These are phyloP conservation scores for Synchytrium microbalum DNA, from an alignment of 371 early-diverging fungal species.

Conservation along the genomic window DNA sequence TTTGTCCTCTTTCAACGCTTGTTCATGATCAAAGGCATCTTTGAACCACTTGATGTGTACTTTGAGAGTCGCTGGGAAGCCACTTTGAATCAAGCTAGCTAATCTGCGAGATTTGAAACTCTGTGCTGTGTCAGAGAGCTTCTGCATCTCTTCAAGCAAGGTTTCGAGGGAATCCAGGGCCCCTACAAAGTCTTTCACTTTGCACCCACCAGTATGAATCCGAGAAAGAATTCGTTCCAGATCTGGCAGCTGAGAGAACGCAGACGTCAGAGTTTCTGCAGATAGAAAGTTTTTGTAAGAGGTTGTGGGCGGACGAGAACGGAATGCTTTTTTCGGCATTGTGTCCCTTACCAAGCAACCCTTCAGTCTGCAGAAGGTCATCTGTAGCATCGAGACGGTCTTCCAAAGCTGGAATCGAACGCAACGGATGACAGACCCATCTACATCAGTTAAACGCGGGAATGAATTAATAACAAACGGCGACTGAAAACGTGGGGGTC, in stretches of 20 bases:
- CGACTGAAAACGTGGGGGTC: background rate
- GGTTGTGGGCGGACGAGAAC: no score
- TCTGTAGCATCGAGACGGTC: slow-evolving; percentile 83
- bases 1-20: slow-evolving; percentile 55
- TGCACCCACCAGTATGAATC: slow-evolving; percentile 76
- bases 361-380: slow-evolving; percentile 48
- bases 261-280: slow-evolving; percentile 23
- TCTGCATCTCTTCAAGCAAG: no score
- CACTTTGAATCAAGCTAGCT: no score
- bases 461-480: background rate
- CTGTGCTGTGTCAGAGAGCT: no score
- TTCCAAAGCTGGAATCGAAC: slow-evolving; percentile 63
- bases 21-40: slow-evolving; percentile 60
- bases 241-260: slow-evolving; percentile 68
- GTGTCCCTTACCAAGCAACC: slow-evolving; percentile 36
- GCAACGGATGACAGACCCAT: slow-evolving; percentile 94
- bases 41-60: slow-evolving; percentile 50
- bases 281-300: no score
- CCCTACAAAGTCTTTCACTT: slow-evolving; percentile 64
- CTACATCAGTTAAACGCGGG: slow-evolving; percentile 23
- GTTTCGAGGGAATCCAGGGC: slow-evolving; percentile 54
- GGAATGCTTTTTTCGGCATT: background rate
- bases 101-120: no score
- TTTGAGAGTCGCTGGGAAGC: slow-evolving; percentile 14
- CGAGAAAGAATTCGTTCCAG: slow-evolving; percentile 86